Percentiles rank a stretch among this genome's conserved stretches.
phyloP scores from a whole-genome alignment of 306 rosid species.

The Amphicarpaea edgeworthii region DNA sequence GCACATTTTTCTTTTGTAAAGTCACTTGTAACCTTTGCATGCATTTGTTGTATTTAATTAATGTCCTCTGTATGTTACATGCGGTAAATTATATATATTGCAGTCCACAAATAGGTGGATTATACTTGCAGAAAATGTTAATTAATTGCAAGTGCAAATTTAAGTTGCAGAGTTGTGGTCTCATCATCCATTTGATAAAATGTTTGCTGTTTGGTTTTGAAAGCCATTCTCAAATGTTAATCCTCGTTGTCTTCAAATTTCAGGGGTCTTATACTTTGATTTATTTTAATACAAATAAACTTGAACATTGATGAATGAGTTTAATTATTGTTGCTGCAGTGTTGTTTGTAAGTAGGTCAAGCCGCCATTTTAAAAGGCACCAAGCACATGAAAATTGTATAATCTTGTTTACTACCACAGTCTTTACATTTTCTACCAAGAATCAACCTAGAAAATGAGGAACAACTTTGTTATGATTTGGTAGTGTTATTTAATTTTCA shows the following conservation, averaged over 20 bases:
- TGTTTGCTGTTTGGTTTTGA: neutral
- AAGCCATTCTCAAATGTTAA: neutral
- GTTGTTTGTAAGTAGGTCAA: too few species aligned
- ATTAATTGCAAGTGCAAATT: slow-evolving; percentile 30
- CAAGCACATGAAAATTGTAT: slow-evolving; percentile 29
- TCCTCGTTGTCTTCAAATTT: too few species aligned
- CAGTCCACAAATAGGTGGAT: slow-evolving; percentile 5
- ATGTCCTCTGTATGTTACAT: slow-evolving; percentile 9
- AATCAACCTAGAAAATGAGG: slow-evolving; percentile 8
- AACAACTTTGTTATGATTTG: neutral
- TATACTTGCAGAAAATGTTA: slow-evolving; percentile 4
- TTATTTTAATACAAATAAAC: too few species aligned
- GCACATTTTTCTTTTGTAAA: slow-evolving; percentile 41
- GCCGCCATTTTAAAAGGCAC: slow-evolving; percentile 21
- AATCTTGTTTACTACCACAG: slow-evolving; percentile 24
- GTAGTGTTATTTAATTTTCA: too few species aligned
- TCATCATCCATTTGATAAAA: slow-evolving; percentile 6
- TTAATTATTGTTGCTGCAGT: too few species aligned
- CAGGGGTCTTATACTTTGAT: too few species aligned
- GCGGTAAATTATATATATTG: slow-evolving; percentile 10
- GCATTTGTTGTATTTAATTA: slow-evolving; percentile 39
- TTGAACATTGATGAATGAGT: too few species aligned
- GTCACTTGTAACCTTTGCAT: slow-evolving; percentile 24
- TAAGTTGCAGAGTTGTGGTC: neutral
- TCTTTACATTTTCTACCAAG: slow-evolving; percentile 38